Evolutionary conservation across 257 asterid genomes (phyloP).

Genomic region (Asclepias syriaca): DNA sequence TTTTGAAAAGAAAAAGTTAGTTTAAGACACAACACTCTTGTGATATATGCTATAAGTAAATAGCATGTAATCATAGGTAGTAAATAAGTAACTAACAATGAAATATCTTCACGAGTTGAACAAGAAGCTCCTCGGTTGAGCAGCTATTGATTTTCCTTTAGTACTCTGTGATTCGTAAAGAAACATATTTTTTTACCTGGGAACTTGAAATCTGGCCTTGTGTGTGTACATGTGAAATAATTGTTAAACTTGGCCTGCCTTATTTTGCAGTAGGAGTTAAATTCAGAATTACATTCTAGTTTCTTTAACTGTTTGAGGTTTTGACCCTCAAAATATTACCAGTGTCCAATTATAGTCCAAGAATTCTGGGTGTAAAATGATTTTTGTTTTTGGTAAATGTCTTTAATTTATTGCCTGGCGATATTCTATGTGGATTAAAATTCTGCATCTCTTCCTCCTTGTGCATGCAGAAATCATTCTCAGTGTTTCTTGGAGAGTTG

Average conservation of each 20-base stretch:
- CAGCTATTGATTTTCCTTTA: background rate
- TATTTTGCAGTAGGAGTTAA: background rate
- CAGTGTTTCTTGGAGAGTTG: conserved; percentile 51
- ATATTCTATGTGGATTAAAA: background rate
- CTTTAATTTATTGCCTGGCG: background rate
- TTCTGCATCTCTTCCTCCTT: conserved; percentile 13
- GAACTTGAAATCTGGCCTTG: too few species aligned
- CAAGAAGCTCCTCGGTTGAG: background rate
- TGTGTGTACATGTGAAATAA: background rate
- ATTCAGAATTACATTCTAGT: background rate
- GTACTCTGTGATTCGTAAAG: background rate
- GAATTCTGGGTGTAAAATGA: background rate
- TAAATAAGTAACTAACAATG: background rate
- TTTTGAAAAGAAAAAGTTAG: too few species aligned
- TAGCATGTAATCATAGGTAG: background rate
- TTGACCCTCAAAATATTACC: background rate
- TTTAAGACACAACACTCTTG: background rate
- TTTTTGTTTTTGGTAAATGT: background rate
- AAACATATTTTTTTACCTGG: background rate
- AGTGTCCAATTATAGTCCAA: background rate
- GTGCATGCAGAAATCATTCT: conserved; percentile 58
- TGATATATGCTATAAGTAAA: background rate
- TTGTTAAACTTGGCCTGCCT: background rate
- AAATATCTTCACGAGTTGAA: background rate
- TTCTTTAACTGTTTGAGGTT: background rate